Evolutionary conservation across 2,329 filamentous ascomycete genomes (phyloP).

Genomic region (Furcasterigmium furcatum): DNA sequence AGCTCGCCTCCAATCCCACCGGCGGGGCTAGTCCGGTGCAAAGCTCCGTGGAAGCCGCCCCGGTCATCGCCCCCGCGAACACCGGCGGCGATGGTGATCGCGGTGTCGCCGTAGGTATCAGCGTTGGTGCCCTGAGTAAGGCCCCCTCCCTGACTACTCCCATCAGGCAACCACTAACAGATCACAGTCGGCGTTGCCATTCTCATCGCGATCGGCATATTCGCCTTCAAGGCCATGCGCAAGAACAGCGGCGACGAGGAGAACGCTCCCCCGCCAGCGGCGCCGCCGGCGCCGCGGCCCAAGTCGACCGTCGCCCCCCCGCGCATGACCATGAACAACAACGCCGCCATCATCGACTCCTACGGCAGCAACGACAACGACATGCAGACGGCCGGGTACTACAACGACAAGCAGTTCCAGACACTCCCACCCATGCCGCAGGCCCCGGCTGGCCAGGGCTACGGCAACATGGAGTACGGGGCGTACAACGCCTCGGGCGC

Average conservation of each 20-base stretch:
- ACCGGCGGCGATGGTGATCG: constrained; percentile 1
- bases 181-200: background rate
- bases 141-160: background rate
- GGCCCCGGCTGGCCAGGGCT: background rate
- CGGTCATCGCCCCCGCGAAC: background rate
- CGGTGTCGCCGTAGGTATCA: constrained; percentile 1
- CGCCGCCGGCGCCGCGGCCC: background rate
- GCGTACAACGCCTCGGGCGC: background rate
- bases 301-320: background rate
- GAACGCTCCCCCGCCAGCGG: background rate
- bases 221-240: background rate
- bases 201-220: constrained; percentile 3
- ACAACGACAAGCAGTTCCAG: constrained; percentile 4
- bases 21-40: too few species aligned
- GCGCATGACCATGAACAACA: constrained; percentile 1
- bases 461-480: background rate
- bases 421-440: constrained; percentile 2
- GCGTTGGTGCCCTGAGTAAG: background rate
- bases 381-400: background rate
- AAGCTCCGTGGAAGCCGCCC: background rate
- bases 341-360: constrained; percentile 2
- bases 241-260: constrained; percentile 1
- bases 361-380: constrained; percentile 2
- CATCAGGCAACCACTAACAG: background rate
- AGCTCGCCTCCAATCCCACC: background rate